Evolutionary conservation across 2,329 filamentous ascomycete genomes (phyloP).

Genomic region (Aspergillus aculeatinus): DNA sequence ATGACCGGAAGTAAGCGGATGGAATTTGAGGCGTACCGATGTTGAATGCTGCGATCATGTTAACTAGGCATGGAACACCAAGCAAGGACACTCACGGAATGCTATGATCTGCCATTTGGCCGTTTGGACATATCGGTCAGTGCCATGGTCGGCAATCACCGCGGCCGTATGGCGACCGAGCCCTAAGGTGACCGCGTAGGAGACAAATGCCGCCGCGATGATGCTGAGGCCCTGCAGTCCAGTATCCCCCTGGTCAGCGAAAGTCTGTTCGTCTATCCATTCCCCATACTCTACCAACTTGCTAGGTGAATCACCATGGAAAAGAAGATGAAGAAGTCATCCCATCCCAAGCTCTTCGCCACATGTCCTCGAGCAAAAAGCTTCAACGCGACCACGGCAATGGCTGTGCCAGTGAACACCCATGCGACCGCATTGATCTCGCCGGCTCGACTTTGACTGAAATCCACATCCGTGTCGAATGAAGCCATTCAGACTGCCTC

Average conservation of each 20-base stretch:
- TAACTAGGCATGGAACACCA: neutral
- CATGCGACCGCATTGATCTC: constrained; percentile 25
- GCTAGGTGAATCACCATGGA: constrained; percentile 20
- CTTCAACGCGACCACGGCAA: constrained; percentile 23
- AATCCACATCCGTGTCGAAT: constrained; percentile 19
- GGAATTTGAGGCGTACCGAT: constrained; percentile 15
- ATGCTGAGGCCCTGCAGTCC: constrained; percentile 25
- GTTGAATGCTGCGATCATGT: constrained; percentile 20
- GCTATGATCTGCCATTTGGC: constrained; percentile 29
- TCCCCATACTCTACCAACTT: too few species aligned
- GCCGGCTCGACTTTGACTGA: constrained; percentile 19
- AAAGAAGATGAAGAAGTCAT: constrained; percentile 32
- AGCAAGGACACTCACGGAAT: constrained; percentile 17
- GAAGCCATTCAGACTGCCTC: neutral
- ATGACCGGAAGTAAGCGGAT: neutral
- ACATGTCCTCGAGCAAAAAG: constrained; percentile 19
- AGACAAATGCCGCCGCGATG: constrained; percentile 26
- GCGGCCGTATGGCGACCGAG: constrained; percentile 28
- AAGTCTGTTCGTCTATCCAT: too few species aligned
- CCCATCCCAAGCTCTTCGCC: constrained; percentile 25
- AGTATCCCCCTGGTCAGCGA: neutral
- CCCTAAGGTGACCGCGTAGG: constrained; percentile 25
- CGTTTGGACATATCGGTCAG: constrained; percentile 16
- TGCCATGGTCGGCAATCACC: constrained; percentile 24
- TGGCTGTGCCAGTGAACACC: constrained; percentile 26